Conservation (phyloP, 192 early-diverging fungal genomes). For the Piromyces sp. region DNA sequence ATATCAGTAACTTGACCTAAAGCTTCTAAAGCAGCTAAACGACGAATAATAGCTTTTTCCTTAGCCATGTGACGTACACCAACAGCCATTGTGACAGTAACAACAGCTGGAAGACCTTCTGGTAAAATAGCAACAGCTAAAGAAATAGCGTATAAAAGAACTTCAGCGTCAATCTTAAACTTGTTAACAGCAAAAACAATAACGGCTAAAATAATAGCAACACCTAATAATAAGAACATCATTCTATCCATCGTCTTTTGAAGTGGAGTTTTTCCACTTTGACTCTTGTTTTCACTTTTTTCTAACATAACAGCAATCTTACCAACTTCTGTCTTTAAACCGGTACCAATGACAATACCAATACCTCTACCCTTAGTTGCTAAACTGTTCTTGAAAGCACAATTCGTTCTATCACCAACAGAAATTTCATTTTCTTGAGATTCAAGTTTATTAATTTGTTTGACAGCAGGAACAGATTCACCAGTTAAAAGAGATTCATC, state of each 20-base stretch:
- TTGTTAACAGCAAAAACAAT: constrained; percentile 26
- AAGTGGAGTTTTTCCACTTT: constrained; percentile 44
- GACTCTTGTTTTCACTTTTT: constrained; percentile 52
- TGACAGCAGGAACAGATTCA: constrained; percentile 63
- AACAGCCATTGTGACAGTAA: constrained; percentile 89
- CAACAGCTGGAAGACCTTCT: constrained; percentile 78
- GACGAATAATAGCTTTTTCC: constrained; percentile 68
- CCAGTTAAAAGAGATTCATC: constrained; percentile 90
- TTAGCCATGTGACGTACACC: constrained; percentile 72
- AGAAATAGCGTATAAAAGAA: constrained; percentile 55
- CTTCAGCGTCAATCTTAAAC: constrained; percentile 13
- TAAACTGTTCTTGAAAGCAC: constrained; percentile 14
- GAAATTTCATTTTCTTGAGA: background rate
- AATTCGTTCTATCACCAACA: constrained; percentile 12
- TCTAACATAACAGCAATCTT: constrained; percentile 60
- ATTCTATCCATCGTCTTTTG: constrained; percentile 55
- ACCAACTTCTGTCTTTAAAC: constrained; percentile 69
- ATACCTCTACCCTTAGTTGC: constrained; percentile 22
- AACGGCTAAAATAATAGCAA: constrained; percentile 52
- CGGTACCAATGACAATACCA: constrained; percentile 79
- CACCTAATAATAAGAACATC: constrained; percentile 48
- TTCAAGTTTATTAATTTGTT: constrained; percentile 24
- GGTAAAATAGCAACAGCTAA: constrained; percentile 77
- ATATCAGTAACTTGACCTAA: background rate
- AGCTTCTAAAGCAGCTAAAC: constrained; percentile 60